Evolutionary conservation across 306 rosid genomes (phyloP), one percentile per base, ranked within the genome.

Genomic region (Trifolium pratense): DNA sequence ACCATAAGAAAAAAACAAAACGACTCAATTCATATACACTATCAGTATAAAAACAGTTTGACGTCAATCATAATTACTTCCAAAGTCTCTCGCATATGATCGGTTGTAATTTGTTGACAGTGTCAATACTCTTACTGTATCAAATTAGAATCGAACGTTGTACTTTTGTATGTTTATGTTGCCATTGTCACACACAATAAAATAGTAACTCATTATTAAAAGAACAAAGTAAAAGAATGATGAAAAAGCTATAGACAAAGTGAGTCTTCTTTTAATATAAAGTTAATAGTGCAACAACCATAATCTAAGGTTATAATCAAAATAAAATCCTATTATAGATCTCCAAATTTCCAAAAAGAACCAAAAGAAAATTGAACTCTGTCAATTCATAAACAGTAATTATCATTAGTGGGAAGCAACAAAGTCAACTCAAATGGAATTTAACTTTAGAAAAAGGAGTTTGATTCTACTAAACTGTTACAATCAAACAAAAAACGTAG

Each of bases 381-480:
- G 73, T 56, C 73, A 63, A 53, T 18, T 70, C 58, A 64, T 70
- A 55, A 75, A 75, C 84, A 74, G 79, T 59, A 75, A 64, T 64
- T 60, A 70, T 46, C 69, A 70, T 21, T 43, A 57, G 74, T 70
- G 51, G 69, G 55, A 52, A 52, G 69, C 62, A 53, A 52, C 68
- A 75, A 29, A 61, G 80, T 63, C 76, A 75, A 75, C 77, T 63
- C 51, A 34, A n/a, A 69, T 9, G 17, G 71, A 62, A 61, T 64
- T 75, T 55, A 10, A 62, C 73, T 75, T 62, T 56, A 59, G 66
- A 74, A 78, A 74, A 64, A 59, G 17, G 53, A 80, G 64, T 63
- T 43, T 53, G 67, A 62, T 5, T 26, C 52, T 25, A 36, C 52
- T 25, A 23, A 68, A 69, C 63, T 67, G 65, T 59, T 59, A 31